These are phyloP conservation scores for Stereocaulon alpinum DNA, from an alignment of 495 filamentous ascomycete genomes.

Conservation along the genomic window DNA sequence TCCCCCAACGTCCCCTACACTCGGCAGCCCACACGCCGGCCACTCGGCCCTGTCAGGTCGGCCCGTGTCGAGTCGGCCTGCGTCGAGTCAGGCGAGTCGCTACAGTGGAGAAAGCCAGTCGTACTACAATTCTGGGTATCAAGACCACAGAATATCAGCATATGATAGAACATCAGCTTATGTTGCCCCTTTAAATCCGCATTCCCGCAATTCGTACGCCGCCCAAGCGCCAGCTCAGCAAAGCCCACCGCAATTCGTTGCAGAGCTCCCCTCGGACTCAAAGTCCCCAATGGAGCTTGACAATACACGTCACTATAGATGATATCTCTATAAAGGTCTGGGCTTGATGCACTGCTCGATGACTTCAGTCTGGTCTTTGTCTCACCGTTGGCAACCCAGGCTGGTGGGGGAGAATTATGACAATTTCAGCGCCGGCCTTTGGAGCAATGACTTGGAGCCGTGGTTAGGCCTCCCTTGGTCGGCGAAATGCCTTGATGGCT, in stretches of 20 bases:
- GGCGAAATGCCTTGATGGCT: too few species aligned
- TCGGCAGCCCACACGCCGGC: neutral
- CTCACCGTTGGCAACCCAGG: too few species aligned
- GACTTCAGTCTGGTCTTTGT: too few species aligned
- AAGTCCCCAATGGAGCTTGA: constrained; percentile 4
- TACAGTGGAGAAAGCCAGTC: neutral
- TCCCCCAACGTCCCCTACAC: neutral
- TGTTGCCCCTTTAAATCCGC: neutral
- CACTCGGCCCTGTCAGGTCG: neutral
- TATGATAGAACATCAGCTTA: neutral
- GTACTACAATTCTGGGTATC: neutral
- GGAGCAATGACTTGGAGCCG: too few species aligned
- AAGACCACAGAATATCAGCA: neutral
- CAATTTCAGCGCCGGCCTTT: too few species aligned
- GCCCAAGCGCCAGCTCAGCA: neutral
- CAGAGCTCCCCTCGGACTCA: constrained; percentile 4
- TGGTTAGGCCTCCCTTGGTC: too few species aligned
- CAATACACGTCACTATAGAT: neutral
- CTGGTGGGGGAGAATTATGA: too few species aligned
- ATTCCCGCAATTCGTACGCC: neutral
- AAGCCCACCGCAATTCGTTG: constrained; percentile 1
- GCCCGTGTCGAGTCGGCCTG: neutral
- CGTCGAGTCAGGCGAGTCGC: neutral
- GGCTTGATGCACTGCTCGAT: neutral
- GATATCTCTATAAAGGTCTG: neutral